Evolutionary conservation across 495 filamentous ascomycete genomes (phyloP).

Genomic region (Hyphodiscus hymeniophilus): DNA sequence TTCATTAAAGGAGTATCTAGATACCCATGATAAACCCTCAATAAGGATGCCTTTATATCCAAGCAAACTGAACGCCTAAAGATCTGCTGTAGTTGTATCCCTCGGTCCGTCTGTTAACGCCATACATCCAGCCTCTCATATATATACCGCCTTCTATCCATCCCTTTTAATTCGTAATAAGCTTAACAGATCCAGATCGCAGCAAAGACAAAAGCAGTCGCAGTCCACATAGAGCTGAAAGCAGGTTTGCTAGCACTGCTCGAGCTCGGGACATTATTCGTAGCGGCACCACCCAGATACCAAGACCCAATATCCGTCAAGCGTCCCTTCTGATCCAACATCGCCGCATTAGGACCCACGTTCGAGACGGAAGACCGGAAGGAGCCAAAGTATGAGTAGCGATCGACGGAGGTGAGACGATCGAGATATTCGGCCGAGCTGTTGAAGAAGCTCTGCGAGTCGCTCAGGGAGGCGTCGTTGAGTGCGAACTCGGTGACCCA

Average conservation of each 20-base stretch:
- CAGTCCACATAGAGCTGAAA: background rate
- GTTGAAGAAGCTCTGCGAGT: slow-evolving; percentile 59
- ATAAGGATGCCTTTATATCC: too few relatives aligned
- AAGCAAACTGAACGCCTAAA: too few relatives aligned
- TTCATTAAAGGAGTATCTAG: too few relatives aligned
- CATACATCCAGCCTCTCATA: too few relatives aligned
- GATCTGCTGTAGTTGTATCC: too few relatives aligned
- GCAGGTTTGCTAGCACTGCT: background rate
- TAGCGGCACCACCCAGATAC: slow-evolving; percentile 53
- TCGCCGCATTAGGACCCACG: slow-evolving; percentile 58
- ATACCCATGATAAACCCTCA: too few relatives aligned
- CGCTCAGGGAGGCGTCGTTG: slow-evolving; percentile 35
- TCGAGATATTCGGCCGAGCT: slow-evolving; percentile 55
- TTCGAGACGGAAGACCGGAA: slow-evolving; percentile 60
- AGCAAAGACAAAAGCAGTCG: background rate
- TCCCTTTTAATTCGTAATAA: too few relatives aligned
- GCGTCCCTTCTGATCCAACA: slow-evolving; percentile 51
- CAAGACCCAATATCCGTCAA: slow-evolving; percentile 68
- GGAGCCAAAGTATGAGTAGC: slow-evolving; percentile 67
- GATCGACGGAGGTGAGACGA: slow-evolving; percentile 46
- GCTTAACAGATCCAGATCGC: too few relatives aligned
- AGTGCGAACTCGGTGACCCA: slow-evolving; percentile 71
- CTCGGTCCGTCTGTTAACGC: too few relatives aligned
- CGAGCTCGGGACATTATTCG: slow-evolving; percentile 29
- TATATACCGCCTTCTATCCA: too few relatives aligned